Base-by-base conservation (phyloP, 352 stramenopile genomes). In the Phytophthora sojae region DNA sequence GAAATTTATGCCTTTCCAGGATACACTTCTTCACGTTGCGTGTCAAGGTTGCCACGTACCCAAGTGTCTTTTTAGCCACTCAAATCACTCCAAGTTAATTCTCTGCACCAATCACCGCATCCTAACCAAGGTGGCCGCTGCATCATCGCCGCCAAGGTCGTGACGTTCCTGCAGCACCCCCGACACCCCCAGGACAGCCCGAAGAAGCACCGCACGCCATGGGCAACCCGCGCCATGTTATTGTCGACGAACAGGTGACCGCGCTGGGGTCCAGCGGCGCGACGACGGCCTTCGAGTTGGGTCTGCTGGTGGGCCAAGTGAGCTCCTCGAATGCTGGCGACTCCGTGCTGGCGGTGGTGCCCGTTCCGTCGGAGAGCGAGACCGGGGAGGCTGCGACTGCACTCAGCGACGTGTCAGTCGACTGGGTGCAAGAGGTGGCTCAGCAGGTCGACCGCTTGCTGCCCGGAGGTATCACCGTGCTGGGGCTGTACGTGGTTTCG, bases 381-480 rank as follows among this genome's bases (percentile, higher is more conserved):
- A 68, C 23, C 35, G 58, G 63, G 14, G 80, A 85, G 3, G 59
- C 65, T 1, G 60, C 69, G 1, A 73, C 61, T 14, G 54, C 68
- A 58, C 81, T 91, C 42, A 71, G 69, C 6, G 83, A 92, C 54
- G 67, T 94, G 42, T 91, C 84, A 12, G 69, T 79, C 21, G 84
- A 92, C 11, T 94, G 86, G 86, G 70, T 88, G 50, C 69, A 85
- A 63, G 82, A 91, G 51, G 79, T 87, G 69, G 76, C 84, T 39
- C 81, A 86, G 61, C 86, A 94, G 64, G 76, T 92, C n/a, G 83
- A 92, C 25, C 83, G 80, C 26, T 50, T 94, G 49, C 69, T 94
- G 4, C 84, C 86, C 1, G 86, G 86, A 5, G 86, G 86, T 19
- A 68, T 92, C 30, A 54, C 42, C 2, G 65, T 94, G 23, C 6